These are phyloP conservation scores for Uronychia setigera DNA, from an alignment of 73 alveolate genomes.

Conservation along the genomic window DNA sequence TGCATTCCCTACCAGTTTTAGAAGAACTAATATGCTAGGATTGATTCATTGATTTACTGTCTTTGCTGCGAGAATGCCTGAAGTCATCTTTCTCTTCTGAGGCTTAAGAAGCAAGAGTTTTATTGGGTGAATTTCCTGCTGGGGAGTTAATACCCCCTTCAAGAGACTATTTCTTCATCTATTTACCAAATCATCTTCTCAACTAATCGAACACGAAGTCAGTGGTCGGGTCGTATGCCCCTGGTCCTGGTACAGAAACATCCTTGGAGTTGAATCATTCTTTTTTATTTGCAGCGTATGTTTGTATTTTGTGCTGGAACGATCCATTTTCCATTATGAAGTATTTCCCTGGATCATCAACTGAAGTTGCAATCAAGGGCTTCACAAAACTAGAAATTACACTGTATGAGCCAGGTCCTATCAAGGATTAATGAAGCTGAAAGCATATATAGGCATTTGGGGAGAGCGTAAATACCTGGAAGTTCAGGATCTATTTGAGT, in stretches of 20 bases:
- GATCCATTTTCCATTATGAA: not conserved
- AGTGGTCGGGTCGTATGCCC: not conserved
- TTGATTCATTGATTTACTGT: not conserved
- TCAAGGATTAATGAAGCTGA: too few species aligned
- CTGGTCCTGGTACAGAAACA: not conserved
- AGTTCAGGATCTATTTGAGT: not conserved
- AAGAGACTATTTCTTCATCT: not conserved
- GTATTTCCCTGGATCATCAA: not conserved
- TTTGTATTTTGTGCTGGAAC: not conserved
- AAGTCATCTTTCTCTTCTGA: not conserved
- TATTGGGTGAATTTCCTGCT: not conserved
- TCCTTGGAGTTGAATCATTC: not conserved
- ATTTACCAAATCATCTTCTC: not conserved
- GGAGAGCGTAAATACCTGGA: too few species aligned
- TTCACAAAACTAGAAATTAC: not conserved
- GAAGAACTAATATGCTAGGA: not conserved
- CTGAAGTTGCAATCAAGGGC: conserved; percentile 1
- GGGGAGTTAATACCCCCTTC: not conserved
- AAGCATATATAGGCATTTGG: too few species aligned
- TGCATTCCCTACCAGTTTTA: not conserved
- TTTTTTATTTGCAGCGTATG: not conserved
- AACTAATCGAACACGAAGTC: not conserved
- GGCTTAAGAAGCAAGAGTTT: not conserved
- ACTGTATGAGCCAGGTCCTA: not conserved
- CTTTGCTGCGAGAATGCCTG: too few species aligned